Evolutionary conservation across 1,284 basidiomycete genomes (phyloP).

Genomic region (Ustanciosporium gigantosporum): DNA sequence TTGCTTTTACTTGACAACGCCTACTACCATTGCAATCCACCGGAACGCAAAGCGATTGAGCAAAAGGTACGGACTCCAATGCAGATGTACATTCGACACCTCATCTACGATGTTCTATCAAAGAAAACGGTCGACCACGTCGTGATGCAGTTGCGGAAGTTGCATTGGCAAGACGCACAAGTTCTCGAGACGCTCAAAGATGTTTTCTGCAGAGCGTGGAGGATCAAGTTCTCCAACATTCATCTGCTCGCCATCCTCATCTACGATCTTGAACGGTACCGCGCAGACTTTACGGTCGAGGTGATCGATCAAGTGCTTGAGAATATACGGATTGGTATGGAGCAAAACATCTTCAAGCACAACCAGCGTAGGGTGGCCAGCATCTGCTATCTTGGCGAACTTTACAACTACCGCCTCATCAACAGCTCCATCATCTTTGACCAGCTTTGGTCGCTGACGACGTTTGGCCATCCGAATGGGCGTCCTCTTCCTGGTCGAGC

Average conservation of each 20-base stretch:
- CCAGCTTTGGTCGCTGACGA: constrained; percentile 89
- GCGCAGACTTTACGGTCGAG: constrained; percentile 81
- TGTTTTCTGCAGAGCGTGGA: constrained; percentile 94
- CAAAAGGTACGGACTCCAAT: constrained; percentile 84
- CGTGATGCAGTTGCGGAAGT: constrained; percentile 83
- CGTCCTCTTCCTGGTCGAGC: constrained; percentile 80
- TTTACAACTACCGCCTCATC: constrained; percentile 95
- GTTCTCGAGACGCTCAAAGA: constrained; percentile 67
- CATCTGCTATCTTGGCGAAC: constrained; percentile 90
- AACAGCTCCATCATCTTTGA: constrained; percentile 89
- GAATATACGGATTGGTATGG: constrained; percentile 84
- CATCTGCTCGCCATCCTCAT: constrained; percentile 89
- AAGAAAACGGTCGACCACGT: constrained; percentile 93
- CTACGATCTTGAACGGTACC: constrained; percentile 89
- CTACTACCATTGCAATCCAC: constrained; percentile 99
- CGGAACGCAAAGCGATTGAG: constrained; percentile 81
- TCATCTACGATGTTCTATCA: constrained; percentile 85
- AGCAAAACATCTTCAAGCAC: constrained; percentile 86
- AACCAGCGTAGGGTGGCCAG: constrained; percentile 91
- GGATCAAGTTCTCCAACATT: constrained; percentile 87
- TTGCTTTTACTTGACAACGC: constrained; percentile 91
- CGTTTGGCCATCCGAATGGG: constrained; percentile 92
- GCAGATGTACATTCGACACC: constrained; percentile 88
- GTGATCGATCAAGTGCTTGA: constrained; percentile 94
- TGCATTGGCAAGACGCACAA: constrained; percentile 85